Evolutionary conservation across 495 filamentous ascomycete species (phyloP), one percentile per base, ranked within the genome.

Genomic region (Staphylotrichum longicolle): DNA sequence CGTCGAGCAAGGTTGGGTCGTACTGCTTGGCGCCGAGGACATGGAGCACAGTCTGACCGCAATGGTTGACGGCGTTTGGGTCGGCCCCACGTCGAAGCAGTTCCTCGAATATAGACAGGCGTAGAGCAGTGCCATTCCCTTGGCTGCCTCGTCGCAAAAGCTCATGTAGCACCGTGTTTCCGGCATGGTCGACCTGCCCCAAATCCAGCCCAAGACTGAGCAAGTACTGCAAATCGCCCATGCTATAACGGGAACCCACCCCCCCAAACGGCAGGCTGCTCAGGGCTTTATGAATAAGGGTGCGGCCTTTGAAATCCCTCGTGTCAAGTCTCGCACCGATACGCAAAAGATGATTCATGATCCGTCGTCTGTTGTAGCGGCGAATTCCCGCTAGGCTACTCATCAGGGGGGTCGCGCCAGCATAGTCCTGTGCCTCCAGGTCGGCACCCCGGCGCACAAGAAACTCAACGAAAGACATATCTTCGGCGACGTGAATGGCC

Each of bases 351-450:
- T 35, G 8, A 4, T 45, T 12, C n/a, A 61, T 49, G 7, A 47
- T n/a, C 12, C 52, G 40, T 7, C 3, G 15, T 15, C 27, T 39
- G 2, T 48, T 45, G 44, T 6, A 37, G 20, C 42, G 6, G 15
- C 37, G 37, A 1, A 12, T 15, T 9, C 40, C 9, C 14, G 10
- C 37, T 10, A 41, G 7, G 10, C 10, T 37, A 20, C 53, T 40
- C 52, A 57, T 63, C 47, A 70, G 32, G 4, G 47, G 35, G 3
- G 70, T 71, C n/a, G 10, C 14, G 2, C 69, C 69, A 14, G 44
- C 27, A 33, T 58, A 32, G 48, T 71, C 68, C 44, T 49, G 62
- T 3, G 62, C 54, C 40, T 73, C 65, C 10, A 73, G 42, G 54
- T 69, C 58, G 1, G 66, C 58, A 1, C 65, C 66, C 9, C 57